These are phyloP conservation scores for Microcyclospora pomicola DNA, from an alignment of 2,329 filamentous ascomycete genomes.

Conservation along the genomic window DNA sequence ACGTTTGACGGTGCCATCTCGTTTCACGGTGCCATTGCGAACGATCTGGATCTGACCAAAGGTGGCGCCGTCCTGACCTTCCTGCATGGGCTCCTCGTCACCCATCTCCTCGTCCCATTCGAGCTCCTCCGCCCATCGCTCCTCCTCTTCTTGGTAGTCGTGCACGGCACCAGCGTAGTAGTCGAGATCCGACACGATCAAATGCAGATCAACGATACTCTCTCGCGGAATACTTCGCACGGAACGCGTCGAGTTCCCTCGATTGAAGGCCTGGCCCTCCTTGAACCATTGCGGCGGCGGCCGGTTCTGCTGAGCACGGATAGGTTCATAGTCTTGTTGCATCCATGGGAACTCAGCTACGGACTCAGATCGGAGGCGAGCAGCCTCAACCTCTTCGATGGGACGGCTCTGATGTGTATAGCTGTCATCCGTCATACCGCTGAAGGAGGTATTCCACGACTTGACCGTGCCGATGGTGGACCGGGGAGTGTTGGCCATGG, in stretches of 20 bases:
- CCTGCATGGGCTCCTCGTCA: slow-evolving; percentile 11
- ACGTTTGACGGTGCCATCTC: slow-evolving; percentile 13
- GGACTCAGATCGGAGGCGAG: slow-evolving; percentile 14
- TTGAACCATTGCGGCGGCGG: slow-evolving; percentile 20
- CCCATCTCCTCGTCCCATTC: slow-evolving; percentile 17
- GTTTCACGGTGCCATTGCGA: slow-evolving; percentile 12
- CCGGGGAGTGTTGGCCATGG: slow-evolving; percentile 18
- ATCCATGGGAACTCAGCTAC: slow-evolving; percentile 21
- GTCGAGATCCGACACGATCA: slow-evolving; percentile 23
- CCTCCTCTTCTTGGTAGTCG: slow-evolving; percentile 21
- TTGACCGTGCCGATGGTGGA: slow-evolving; percentile 20
- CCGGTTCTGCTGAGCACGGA: slow-evolving; percentile 12
- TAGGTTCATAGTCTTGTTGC: slow-evolving; percentile 19
- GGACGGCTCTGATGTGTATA: slow-evolving; percentile 10
- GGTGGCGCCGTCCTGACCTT: slow-evolving; percentile 12
- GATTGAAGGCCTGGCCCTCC: slow-evolving; percentile 17
- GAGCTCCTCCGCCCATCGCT: slow-evolving; percentile 17
- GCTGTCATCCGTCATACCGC: slow-evolving; percentile 16
- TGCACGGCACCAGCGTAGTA: slow-evolving; percentile 25
- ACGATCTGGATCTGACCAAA: slow-evolving; percentile 21
- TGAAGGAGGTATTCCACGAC: slow-evolving; percentile 20
- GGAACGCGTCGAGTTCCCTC: slow-evolving; percentile 11
- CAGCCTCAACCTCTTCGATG: slow-evolving; percentile 18
- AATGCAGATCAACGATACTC: slow-evolving; percentile 21
- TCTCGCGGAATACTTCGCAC: slow-evolving; percentile 16